Base-by-base conservation (phyloP, 345 rosid genomes). In the Populus alba region DNA sequence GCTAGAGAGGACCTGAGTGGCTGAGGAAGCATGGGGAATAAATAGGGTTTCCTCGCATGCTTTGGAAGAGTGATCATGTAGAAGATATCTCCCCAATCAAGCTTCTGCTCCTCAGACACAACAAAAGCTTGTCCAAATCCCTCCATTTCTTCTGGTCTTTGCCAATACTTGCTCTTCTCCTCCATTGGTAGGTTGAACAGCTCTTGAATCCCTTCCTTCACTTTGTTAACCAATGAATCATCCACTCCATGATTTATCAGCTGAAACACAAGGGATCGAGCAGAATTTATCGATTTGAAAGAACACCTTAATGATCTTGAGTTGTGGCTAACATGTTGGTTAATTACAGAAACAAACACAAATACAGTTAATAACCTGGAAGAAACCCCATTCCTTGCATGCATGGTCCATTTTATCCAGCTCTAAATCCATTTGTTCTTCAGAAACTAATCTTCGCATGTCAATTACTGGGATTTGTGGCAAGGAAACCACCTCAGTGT, bases 71-170 rank as follows among this genome's bases (percentile, higher is more conserved):
- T 66, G 65, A 67, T 11, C 53, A 72, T 23, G 29, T 45, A 66
- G 57, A 78, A 78, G 0, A 78, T 72, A 33, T 78, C 81, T 78
- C 72, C 81, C 81, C 81, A 78, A 16, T 72, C 77, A 43, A 78
- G 78, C n/a, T 75, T 67, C 18, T 75, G 65, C 33, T 66, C 66
- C 43, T 63, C 70, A 43, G 77, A 74, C 57, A 25, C 55, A 39
- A 74, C 77, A 41, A 74, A 74, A 74, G 70, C 70, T 39, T 74
- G 70, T 65, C 77, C 77, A 9, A 63, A 74, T 74, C 77, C 77
- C 18, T 63, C 77, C 41, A 74, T 25, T 9, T 74, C 77, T 63
- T 55, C 77, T 43, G 70, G 39, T 65, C 8, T 74, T 63, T 74
- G 77, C 77, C 77, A 74, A 43, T 59, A 78, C 18, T 78, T 71